Evolutionary conservation across 1,284 basidiomycete genomes (phyloP).

Genomic region (Cerrena zonata): DNA sequence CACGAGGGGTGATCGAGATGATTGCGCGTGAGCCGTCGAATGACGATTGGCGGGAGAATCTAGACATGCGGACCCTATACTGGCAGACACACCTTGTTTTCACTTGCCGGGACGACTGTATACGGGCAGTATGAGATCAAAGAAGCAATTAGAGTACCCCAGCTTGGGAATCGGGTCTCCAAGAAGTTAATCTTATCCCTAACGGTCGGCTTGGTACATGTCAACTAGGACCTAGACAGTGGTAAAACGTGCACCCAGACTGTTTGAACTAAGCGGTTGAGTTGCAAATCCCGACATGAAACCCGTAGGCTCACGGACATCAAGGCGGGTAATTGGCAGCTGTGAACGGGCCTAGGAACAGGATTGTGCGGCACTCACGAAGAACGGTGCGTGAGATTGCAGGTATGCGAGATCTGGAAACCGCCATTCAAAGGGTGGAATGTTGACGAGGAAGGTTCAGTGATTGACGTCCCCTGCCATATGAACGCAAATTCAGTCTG

Average conservation of each 20-base stretch:
- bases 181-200: not conserved
- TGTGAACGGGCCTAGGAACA: not conserved
- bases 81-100: not conserved
- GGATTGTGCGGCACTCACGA: not conserved
- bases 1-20: not conserved
- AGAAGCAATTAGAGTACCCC: not conserved
- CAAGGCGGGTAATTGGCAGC: not conserved
- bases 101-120: not conserved
- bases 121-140: not conserved
- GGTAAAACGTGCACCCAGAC: too few species aligned
- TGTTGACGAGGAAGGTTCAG: too few species aligned
- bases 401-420: not conserved
- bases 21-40: not conserved
- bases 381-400: not conserved
- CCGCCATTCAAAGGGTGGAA: not conserved
- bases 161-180: not conserved
- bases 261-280: too few species aligned
- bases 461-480: not conserved
- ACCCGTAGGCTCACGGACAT: not conserved
- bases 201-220: too few species aligned
- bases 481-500: not conserved
- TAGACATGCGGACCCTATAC: not conserved
- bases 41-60: not conserved
- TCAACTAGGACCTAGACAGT: too few species aligned
- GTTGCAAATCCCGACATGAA: not conserved